Percentiles rank a stretch among this genome's conserved stretches.
These are phyloP conservation scores for Silybum marianum DNA, from an alignment of 129 eudicot genomes.

Conservation along the genomic window DNA sequence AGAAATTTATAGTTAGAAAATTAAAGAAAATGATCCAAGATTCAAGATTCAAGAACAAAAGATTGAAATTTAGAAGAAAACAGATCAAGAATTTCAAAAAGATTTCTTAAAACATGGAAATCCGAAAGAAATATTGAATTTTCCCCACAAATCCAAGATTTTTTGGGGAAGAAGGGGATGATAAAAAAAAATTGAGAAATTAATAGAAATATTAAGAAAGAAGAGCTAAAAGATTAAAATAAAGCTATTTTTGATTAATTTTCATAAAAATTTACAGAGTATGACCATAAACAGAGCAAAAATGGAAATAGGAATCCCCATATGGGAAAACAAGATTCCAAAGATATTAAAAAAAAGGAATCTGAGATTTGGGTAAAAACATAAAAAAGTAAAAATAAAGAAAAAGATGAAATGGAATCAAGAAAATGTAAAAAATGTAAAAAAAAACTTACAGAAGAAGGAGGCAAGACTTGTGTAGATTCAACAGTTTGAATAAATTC, in stretches of 20 bases:
- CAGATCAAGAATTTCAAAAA: not conserved
- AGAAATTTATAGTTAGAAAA: too few relatives aligned
- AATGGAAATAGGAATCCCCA: constrained; percentile 20
- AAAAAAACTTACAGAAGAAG: constrained; percentile 55
- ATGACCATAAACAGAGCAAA: constrained; percentile 10
- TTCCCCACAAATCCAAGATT: not conserved
- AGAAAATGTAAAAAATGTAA: not conserved
- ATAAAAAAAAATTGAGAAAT: too few relatives aligned
- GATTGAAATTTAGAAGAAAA: constrained; percentile 11
- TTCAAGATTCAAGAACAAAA: constrained; percentile 26
- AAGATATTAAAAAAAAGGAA: not conserved
- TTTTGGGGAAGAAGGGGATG: not conserved
- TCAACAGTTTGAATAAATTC: constrained; percentile 62
- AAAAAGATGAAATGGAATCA: not conserved
- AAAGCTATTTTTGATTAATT: too few relatives aligned
- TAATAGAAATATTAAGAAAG: too few relatives aligned
- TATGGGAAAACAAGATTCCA: not conserved
- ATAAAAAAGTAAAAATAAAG: not conserved
- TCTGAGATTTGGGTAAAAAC: not conserved
- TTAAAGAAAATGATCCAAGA: too few relatives aligned
- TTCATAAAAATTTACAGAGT: not conserved
- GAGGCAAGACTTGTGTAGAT: constrained; percentile 53
- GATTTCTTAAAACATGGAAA: not conserved
- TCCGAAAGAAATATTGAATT: too few relatives aligned
- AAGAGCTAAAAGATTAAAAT: too few relatives aligned